Base-by-base conservation (phyloP, 2,329 filamentous ascomycete genomes). In the Sclerotiophoma versabilis region DNA sequence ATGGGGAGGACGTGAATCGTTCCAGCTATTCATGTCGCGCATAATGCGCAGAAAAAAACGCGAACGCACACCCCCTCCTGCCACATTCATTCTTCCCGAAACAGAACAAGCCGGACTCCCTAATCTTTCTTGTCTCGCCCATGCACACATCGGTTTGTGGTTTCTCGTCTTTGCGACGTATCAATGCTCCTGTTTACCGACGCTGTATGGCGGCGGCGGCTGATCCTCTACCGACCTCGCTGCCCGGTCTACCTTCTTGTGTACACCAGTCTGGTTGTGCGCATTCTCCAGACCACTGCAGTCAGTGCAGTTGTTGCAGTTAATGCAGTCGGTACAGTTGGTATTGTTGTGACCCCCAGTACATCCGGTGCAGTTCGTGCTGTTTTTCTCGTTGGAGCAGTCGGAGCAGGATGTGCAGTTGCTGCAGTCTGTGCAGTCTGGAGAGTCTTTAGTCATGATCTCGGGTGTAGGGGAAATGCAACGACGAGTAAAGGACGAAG, bases 241-340 rank as follows among this genome's bases (percentile, higher is more conserved):
- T 12, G 5, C 8, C 4, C 7, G 7, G 1, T 10, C 19, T 12
- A 7, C 8, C 42, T 36, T 36, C 26, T 39, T 39, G 17, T 48
- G 45, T 14, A 39, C 34, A 17, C 26, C 45, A 8, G 34, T 39
- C 45, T 48, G n/a, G n/a, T n/a, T n/a, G n/a, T n/a, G n/a, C n/a
- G n/a, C n/a, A n/a, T n/a, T n/a, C 6, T 38, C 19, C 11, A 51
- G 17, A 8, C 48, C 39, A 27, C 32, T 44, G 23, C 48, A 51
- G 19, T 51, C 48, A 4, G 39, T 45, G 26, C 48, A 51, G 14
- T 51, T 51, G 3, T 29, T 15, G 34, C 49, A 52, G 17, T 52
- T 32, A 3, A 19, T n/a, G 23, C 42, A 46, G 9, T 53, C 42
- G 1, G 11, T 11, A 11, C 49, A 53, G 12, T 53, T 30, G 1